These are phyloP conservation scores for Blastocystis sp. DNA, from an alignment of 352 stramenopile genomes.

Conservation along the genomic window DNA sequence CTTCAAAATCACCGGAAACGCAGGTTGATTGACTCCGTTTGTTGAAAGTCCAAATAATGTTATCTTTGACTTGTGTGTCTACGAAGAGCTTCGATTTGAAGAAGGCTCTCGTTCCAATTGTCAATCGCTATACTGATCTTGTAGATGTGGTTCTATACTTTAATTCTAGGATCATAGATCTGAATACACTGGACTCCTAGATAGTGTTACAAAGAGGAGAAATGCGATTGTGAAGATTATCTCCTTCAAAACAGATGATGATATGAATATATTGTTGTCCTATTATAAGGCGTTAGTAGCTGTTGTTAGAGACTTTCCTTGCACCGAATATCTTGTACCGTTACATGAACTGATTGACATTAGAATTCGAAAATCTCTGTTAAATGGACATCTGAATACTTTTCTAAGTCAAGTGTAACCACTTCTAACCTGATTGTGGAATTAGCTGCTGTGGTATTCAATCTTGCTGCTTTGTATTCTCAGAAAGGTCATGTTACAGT, in stretches of 20 bases:
- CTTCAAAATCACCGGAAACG: too few species aligned
- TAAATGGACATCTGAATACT: background rate
- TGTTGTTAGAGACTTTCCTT: background rate
- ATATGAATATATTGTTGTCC: background rate
- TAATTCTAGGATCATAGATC: background rate
- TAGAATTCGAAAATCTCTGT: background rate
- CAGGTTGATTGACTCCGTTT: background rate
- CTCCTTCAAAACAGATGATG: background rate
- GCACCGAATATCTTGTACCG: background rate
- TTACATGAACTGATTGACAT: background rate
- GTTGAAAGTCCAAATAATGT: background rate
- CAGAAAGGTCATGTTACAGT: background rate
- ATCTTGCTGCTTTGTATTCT: conserved; percentile 25
- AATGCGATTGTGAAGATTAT: background rate
- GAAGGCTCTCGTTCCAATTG: background rate
- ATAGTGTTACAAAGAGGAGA: background rate
- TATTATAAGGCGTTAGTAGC: background rate
- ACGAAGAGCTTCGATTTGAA: background rate
- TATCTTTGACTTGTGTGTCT: conserved; percentile 4
- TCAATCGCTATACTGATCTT: background rate
- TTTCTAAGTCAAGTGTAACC: background rate
- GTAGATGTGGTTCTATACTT: background rate
- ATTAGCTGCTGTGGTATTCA: background rate
- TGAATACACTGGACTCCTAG: background rate
- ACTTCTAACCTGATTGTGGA: background rate